Evolutionary conservation across 768 basidiomycete species (phyloP).

Genomic region (Suillus ampliporus): DNA sequence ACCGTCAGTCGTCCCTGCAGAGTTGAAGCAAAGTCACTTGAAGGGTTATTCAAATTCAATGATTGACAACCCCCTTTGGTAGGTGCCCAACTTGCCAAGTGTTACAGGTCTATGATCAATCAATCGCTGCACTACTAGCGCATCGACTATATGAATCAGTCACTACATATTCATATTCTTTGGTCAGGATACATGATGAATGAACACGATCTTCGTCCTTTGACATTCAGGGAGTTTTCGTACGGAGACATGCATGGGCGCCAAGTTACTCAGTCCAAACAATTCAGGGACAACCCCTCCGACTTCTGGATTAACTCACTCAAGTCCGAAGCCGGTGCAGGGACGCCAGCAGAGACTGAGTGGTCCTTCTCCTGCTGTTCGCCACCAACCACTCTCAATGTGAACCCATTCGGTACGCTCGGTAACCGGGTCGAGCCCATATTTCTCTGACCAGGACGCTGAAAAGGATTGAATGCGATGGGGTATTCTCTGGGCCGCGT

Average conservation of each 20-base stretch:
- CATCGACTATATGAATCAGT: background rate
- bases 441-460: constrained; percentile 37
- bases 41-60: constrained; percentile 3
- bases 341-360: constrained; percentile 1
- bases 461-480: constrained; percentile 40
- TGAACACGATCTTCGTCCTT: background rate
- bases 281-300: constrained; percentile 29
- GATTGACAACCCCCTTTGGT: background rate
- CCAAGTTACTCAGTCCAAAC: constrained; percentile 28
- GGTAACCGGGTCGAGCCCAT: constrained; percentile 33
- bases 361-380: constrained; percentile 13
- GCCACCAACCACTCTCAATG: constrained; percentile 31
- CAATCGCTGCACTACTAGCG: no score
- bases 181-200: background rate
- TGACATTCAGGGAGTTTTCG: background rate
- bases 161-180: background rate
- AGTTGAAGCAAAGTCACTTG: background rate
- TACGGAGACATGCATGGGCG: background rate
- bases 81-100: constrained; percentile 4
- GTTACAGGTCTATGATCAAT: no score
- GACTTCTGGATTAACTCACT: constrained; percentile 21
- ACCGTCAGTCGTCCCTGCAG: background rate
- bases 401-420: constrained; percentile 39
- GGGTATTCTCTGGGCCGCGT: constrained; percentile 33
- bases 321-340: constrained; percentile 6